A percentile compares a stretch with the other conserved stretches of the same genome.
These are phyloP conservation scores for Metarhizium rileyi DNA, from an alignment of 2,329 filamentous ascomycete genomes.

Conservation along the genomic window DNA sequence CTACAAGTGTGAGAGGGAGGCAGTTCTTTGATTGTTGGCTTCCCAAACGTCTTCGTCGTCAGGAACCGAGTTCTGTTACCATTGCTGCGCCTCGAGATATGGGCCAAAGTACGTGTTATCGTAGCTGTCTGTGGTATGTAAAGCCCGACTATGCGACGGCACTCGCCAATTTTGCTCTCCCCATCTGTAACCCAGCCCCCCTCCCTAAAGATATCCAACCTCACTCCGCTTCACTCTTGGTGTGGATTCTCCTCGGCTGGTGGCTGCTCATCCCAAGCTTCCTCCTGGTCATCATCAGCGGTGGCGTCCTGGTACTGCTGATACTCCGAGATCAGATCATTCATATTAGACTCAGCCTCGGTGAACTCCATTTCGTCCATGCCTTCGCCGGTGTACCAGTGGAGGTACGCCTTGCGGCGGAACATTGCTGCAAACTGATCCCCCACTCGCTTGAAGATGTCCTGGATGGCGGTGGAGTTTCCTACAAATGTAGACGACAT, in stretches of 20 bases:
- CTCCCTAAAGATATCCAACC: no score
- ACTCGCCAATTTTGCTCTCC: background rate
- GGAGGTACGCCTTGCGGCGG: constrained; percentile 99
- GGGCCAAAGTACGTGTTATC: no score
- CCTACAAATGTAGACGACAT: constrained; percentile 99
- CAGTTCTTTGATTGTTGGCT: background rate
- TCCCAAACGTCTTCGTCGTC: background rate
- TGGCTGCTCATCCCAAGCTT: constrained; percentile 55
- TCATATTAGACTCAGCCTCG: constrained; percentile 99
- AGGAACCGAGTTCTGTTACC: no score
- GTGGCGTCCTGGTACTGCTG: constrained; percentile 99
- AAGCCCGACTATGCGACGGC: no score
- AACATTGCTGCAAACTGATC: constrained; percentile 99
- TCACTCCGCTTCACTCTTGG: background rate
- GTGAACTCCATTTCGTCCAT: constrained; percentile 99
- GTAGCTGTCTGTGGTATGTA: no score
- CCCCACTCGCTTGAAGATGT: constrained; percentile 99
- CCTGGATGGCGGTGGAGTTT: constrained; percentile 99
- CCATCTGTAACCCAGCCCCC: background rate
- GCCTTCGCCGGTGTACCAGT: constrained; percentile 99
- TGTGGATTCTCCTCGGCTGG: constrained; percentile 49
- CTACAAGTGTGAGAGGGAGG: background rate
- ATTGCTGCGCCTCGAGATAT: no score
- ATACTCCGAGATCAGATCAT: constrained; percentile 98
- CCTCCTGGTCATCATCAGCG: constrained; percentile 89